These are phyloP conservation scores for Nymphaea thermarum DNA, from an alignment of 164 flowering plant species.

Conservation along the genomic window DNA sequence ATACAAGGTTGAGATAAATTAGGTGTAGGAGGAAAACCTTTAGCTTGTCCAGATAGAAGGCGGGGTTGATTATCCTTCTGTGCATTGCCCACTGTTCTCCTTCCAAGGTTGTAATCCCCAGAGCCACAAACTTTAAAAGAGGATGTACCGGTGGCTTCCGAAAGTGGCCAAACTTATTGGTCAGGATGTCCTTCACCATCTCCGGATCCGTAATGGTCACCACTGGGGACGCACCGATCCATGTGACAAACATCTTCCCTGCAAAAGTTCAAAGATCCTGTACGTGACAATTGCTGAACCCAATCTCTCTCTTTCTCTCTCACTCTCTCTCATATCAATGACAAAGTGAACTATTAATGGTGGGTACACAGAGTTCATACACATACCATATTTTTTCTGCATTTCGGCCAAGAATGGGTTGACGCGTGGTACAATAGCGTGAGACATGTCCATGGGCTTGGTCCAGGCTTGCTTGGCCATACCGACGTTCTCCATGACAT, in stretches of 20 bases:
- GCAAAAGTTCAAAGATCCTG: too few species aligned
- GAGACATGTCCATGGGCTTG: too few species aligned
- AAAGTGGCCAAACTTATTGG: slow-evolving; percentile 7
- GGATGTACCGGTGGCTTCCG: slow-evolving; percentile 4
- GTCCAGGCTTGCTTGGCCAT: too few species aligned
- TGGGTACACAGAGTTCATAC: too few species aligned
- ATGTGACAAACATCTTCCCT: slow-evolving; percentile 5
- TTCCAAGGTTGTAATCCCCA: slow-evolving; percentile 2
- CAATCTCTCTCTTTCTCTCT: too few species aligned
- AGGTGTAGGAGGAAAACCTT: slow-evolving; percentile 7
- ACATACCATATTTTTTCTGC: too few species aligned
- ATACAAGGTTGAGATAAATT: background rate
- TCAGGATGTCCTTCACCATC: slow-evolving; percentile 5
- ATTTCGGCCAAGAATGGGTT: too few species aligned
- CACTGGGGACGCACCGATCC: slow-evolving; percentile 2
- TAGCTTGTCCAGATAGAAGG: slow-evolving; percentile 9
- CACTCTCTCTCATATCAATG: too few species aligned
- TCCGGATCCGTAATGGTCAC: slow-evolving; percentile 5
- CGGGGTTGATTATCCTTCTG: slow-evolving; percentile 9
- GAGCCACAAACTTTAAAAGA: background rate
- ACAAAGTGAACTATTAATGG: too few species aligned
- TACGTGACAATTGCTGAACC: too few species aligned
- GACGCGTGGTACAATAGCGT: too few species aligned
- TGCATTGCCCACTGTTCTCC: slow-evolving; percentile 9
- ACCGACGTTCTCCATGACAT: too few species aligned